These are phyloP conservation scores for Tothia fuscella DNA, from an alignment of 2,329 filamentous ascomycete genomes.

Conservation along the genomic window DNA sequence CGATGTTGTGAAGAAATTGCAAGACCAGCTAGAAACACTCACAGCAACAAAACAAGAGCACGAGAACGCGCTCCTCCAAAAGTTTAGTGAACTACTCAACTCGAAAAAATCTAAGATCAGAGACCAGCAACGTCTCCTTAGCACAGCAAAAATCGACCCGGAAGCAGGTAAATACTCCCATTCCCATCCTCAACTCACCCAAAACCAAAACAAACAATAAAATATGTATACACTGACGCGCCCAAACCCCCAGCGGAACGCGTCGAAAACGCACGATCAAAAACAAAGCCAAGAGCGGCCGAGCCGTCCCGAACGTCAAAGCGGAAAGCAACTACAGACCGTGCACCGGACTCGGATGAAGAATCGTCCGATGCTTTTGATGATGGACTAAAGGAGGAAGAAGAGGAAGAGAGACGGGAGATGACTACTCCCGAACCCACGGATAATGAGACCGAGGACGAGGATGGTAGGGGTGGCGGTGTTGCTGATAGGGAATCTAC, in stretches of 20 bases:
- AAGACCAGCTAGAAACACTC: conserved; percentile 53
- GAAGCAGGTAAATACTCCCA: conserved; percentile 17
- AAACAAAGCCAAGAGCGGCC: conserved; percentile 18
- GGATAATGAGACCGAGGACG: conserved; percentile 15
- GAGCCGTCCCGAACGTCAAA: conserved; percentile 24
- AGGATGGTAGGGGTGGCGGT: neutral
- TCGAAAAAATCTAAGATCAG: conserved; percentile 72
- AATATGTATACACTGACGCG: neutral
- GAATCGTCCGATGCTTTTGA: conserved; percentile 18
- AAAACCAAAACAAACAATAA: neutral
- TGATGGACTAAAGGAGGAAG: conserved; percentile 18
- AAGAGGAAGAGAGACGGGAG: conserved; percentile 14
- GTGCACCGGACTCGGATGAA: conserved; percentile 14
- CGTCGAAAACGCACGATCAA: conserved; percentile 18
- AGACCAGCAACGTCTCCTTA: conserved; percentile 26
- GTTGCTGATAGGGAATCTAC: neutral
- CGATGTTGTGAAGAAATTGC: conserved; percentile 45
- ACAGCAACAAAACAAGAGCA: conserved; percentile 53
- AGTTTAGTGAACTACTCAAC: conserved; percentile 60
- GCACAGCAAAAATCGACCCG: conserved; percentile 17
- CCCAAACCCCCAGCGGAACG: neutral
- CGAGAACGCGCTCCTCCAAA: conserved; percentile 54
- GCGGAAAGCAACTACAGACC: conserved; percentile 14
- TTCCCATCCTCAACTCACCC: neutral
- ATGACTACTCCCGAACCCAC: conserved; percentile 23